These are phyloP conservation scores for Suillus bovinus DNA, from an alignment of 768 basidiomycete genomes.

Conservation along the genomic window DNA sequence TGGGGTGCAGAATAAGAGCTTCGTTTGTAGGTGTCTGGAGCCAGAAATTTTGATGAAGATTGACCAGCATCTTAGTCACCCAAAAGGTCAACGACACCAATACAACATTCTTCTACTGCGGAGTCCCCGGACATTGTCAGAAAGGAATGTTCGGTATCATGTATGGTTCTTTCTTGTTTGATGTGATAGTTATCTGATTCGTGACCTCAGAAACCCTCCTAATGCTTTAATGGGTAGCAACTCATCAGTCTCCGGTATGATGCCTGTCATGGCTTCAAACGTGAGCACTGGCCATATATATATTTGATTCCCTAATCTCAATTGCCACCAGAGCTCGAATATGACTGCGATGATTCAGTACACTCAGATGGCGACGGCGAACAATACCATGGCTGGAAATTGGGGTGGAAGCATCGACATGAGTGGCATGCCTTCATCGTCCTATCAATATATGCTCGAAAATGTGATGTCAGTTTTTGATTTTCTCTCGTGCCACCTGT, in stretches of 20 bases:
- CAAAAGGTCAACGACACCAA: slow-evolving; percentile 74
- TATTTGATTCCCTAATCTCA: slow-evolving; percentile 6
- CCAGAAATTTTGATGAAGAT: neutral
- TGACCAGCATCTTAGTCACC: slow-evolving; percentile 47
- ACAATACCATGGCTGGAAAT: slow-evolving; percentile 44
- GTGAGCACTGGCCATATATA: slow-evolving; percentile 32
- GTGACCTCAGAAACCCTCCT: slow-evolving; percentile 51
- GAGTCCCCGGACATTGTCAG: slow-evolving; percentile 66
- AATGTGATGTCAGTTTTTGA: slow-evolving; percentile 46
- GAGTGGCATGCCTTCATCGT: slow-evolving; percentile 52
- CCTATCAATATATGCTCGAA: slow-evolving; percentile 49
- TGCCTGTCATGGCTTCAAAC: slow-evolving; percentile 46
- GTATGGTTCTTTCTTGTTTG: slow-evolving; percentile 29
- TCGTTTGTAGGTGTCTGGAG: slow-evolving; percentile 51
- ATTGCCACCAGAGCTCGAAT: slow-evolving; percentile 45
- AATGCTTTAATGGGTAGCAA: slow-evolving; percentile 43
- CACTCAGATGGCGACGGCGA: slow-evolving; percentile 46
- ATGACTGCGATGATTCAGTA: slow-evolving; percentile 58
- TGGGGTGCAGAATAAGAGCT: slow-evolving; percentile 61
- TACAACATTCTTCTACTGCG: slow-evolving; percentile 77
- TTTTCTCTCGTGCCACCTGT: slow-evolving; percentile 8
- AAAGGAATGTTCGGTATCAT: slow-evolving; percentile 89
- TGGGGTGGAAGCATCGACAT: slow-evolving; percentile 72
- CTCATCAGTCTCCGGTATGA: slow-evolving; percentile 53
- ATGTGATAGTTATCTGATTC: slow-evolving; percentile 7